Conservation (phyloP, 352 stramenopile genomes). For the Phytophthora sojae region DNA sequence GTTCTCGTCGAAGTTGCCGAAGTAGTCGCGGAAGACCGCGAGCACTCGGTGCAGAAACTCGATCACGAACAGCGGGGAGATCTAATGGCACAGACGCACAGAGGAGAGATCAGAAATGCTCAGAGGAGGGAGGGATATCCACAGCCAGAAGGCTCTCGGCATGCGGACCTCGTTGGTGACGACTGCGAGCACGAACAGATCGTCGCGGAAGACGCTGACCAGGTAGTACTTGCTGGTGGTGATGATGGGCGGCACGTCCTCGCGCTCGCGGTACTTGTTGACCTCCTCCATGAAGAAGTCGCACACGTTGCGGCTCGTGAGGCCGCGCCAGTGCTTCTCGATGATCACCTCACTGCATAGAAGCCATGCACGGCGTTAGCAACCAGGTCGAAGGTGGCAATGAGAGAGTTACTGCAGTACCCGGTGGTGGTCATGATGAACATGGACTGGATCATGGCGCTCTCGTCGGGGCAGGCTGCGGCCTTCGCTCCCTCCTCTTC, state of each 20-base stretch:
- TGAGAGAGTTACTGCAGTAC: conserved; percentile 29
- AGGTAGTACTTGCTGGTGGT: conserved; percentile 91
- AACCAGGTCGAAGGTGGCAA: background rate
- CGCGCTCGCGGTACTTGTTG: conserved; percentile 91
- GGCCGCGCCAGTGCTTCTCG: conserved; percentile 98
- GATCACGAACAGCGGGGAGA: conserved; percentile 91
- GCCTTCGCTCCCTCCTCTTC: background rate
- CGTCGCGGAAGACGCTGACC: conserved; percentile 93
- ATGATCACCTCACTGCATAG: conserved; percentile 95
- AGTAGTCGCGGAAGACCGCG: conserved; percentile 97
- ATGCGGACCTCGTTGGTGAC: conserved; percentile 92
- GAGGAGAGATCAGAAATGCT: too few relatives aligned
- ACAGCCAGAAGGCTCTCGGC: background rate
- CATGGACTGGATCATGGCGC: conserved; percentile 96
- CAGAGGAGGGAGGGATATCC: background rate
- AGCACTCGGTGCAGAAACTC: conserved; percentile 98
- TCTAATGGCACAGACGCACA: conserved; percentile 44
- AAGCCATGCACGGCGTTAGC: conserved; percentile 16
- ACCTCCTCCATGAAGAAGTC: conserved; percentile 98
- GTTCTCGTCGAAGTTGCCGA: conserved; percentile 96
- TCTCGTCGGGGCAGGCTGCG: background rate
- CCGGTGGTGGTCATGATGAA: conserved; percentile 97
- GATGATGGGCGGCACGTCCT: conserved; percentile 92
- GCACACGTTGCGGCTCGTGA: conserved; percentile 95
- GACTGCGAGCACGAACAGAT: conserved; percentile 96